These are phyloP conservation scores for Pythium rhizo-oryzae DNA, from an alignment of 352 stramenopile genomes.

Conservation along the genomic window DNA sequence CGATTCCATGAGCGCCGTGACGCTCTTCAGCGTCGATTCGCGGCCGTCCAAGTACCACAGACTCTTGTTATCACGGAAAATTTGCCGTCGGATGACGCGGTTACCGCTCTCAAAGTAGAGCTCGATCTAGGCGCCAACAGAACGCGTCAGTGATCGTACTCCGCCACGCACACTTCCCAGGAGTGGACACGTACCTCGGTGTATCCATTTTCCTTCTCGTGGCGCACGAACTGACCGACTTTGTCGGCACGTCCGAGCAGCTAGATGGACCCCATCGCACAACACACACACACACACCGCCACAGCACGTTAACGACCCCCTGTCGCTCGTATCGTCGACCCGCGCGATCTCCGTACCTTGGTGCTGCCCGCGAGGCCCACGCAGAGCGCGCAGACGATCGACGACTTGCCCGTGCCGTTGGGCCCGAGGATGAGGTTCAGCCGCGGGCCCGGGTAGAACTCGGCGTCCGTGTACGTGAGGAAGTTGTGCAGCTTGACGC, in stretches of 20 bases:
- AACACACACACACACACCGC: neutral
- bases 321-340: too few relatives aligned
- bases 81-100: constrained; percentile 88
- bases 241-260: constrained; percentile 95
- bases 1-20: constrained; percentile 77
- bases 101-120: constrained; percentile 84
- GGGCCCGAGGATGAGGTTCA: constrained; percentile 98
- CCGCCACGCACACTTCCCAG: neutral
- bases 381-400: constrained; percentile 97
- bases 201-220: constrained; percentile 85
- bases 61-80: constrained; percentile 91
- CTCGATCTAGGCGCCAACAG: constrained; percentile 85
- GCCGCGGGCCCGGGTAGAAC: constrained; percentile 89
- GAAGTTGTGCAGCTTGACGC: constrained; percentile 94
- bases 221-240: constrained; percentile 90
- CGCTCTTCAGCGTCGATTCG: constrained; percentile 68
- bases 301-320: neutral
- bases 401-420: constrained; percentile 96
- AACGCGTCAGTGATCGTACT: constrained; percentile 23
- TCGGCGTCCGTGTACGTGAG: constrained; percentile 92
- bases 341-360: constrained; percentile 46
- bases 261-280: constrained; percentile 27
- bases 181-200: constrained; percentile 54
- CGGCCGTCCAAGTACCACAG: constrained; percentile 80
- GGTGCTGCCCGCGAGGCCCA: constrained; percentile 95